phyloP scores from a whole-genome alignment of 1,284 basidiomycete species.

The Cronartium quercuum region DNA sequence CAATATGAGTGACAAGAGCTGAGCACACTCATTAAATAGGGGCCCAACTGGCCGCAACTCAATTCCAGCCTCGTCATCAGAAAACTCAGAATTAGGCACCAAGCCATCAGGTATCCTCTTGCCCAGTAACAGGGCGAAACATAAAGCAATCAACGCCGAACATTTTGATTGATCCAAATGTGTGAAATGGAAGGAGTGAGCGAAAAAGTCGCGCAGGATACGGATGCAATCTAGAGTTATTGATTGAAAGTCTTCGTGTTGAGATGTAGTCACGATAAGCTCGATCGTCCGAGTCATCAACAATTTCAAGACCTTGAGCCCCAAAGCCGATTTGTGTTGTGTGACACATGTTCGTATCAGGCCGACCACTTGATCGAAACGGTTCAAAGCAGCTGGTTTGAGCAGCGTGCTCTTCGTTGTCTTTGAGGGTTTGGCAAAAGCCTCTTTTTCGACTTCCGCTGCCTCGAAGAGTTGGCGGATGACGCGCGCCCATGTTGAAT shows the following conservation, averaged over 20 bases:
- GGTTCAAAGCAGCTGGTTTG: conserved; percentile 3
- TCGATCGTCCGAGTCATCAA: conserved; percentile 28
- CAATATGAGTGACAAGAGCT: neutral
- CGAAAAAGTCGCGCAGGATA: conserved; percentile 32
- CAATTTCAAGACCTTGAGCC: conserved; percentile 26
- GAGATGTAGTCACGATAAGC: neutral
- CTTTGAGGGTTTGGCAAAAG: conserved; percentile 7
- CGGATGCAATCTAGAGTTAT: conserved; percentile 32
- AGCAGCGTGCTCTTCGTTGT: conserved; percentile 15
- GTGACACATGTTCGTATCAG: conserved; percentile 30
- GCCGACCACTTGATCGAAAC: conserved; percentile 4
- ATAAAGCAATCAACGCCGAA: conserved; percentile 15
- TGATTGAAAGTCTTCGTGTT: conserved; percentile 6
- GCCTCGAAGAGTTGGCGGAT: conserved; percentile 26
- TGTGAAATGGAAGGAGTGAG: conserved; percentile 15
- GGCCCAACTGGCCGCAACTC: neutral
- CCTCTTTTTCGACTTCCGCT: conserved; percentile 22
- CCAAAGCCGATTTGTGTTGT: conserved; percentile 11
- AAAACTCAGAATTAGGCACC: conserved; percentile 10
- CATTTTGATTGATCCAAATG: conserved; percentile 9
- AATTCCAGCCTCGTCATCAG: neutral
- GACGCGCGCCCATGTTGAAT: conserved; percentile 21
- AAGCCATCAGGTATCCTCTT: conserved; percentile 21
- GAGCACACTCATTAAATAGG: neutral
- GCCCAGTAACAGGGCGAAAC: conserved; percentile 34